Conservation (phyloP, 192 early-diverging fungal species). For the Radiomyces spectabilis region DNA sequence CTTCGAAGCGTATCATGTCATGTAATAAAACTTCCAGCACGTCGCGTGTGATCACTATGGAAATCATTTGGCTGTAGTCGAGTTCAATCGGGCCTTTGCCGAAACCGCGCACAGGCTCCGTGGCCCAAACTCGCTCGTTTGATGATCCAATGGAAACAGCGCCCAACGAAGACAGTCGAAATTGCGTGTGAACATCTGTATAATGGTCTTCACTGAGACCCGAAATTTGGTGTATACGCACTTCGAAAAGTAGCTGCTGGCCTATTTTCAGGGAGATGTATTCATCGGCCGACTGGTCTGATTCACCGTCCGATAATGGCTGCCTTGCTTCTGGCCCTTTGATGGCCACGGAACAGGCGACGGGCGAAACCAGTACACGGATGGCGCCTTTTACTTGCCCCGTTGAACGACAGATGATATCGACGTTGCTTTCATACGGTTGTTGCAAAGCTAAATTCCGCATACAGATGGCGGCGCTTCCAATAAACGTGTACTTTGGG, state of each 20-base stretch:
- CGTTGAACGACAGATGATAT: constrained; percentile 36
- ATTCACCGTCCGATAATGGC: background rate
- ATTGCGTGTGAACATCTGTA: constrained; percentile 66
- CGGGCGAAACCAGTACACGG: constrained; percentile 34
- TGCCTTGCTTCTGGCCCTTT: background rate
- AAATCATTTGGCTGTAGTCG: constrained; percentile 46
- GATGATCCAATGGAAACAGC: constrained; percentile 23
- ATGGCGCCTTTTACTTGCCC: constrained; percentile 32
- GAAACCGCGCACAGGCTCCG: constrained; percentile 51
- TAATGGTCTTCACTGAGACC: constrained; percentile 52
- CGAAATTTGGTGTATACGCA: constrained; percentile 49
- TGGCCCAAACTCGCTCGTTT: constrained; percentile 46
- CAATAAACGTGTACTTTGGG: constrained; percentile 47
- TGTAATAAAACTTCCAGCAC: constrained; percentile 11
- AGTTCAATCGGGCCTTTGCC: constrained; percentile 36
- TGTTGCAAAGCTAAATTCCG: constrained; percentile 36
- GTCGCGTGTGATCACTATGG: constrained; percentile 22
- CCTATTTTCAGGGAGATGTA: constrained; percentile 27
- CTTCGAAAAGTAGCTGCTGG: constrained; percentile 51
- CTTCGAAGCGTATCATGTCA: constrained; percentile 38
- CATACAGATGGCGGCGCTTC: constrained; percentile 35
- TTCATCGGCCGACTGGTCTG: background rate
- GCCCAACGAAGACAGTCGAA: constrained; percentile 55
- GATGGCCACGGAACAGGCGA: background rate
- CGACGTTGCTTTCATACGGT: constrained; percentile 33